These are phyloP conservation scores for Fusarium aywerte DNA, from an alignment of 2,329 filamentous ascomycete species.

Conservation along the genomic window DNA sequence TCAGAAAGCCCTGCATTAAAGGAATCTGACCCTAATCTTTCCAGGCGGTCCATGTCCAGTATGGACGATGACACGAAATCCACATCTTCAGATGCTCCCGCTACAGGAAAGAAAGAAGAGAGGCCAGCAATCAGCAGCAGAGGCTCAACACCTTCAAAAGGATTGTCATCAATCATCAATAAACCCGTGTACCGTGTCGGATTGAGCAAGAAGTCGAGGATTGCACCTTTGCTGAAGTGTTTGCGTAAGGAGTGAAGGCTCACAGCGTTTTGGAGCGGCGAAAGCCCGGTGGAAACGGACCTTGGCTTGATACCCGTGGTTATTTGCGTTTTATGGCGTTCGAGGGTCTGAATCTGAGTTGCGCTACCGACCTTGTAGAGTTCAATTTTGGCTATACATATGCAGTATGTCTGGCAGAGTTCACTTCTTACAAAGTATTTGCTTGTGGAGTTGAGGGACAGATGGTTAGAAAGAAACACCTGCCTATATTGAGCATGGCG, in stretches of 20 bases:
- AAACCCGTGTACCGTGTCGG: slow-evolving; percentile 63
- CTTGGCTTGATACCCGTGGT: not conserved
- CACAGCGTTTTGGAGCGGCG: not conserved
- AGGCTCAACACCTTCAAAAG: slow-evolving; percentile 26
- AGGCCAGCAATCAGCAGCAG: slow-evolving; percentile 3
- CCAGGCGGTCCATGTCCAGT: not conserved
- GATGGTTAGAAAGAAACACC: not conserved
- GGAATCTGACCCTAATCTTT: slow-evolving; percentile 18
- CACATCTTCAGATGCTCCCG: not conserved
- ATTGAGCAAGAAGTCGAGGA: slow-evolving; percentile 61
- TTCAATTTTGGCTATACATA: not conserved
- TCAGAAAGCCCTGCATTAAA: slow-evolving; percentile 18
- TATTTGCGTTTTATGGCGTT: slow-evolving; percentile 4
- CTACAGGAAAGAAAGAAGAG: slow-evolving; percentile 8
- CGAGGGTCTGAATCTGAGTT: not conserved
- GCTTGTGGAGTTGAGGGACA: not conserved
- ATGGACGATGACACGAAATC: slow-evolving; percentile 4
- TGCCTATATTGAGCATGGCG: slow-evolving; percentile 14
- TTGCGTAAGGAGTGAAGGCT: slow-evolving; percentile 62
- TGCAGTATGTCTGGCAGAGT: not conserved
- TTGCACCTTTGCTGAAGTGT: slow-evolving; percentile 63
- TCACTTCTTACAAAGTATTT: not conserved
- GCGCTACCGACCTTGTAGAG: not conserved
- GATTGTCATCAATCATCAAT: slow-evolving; percentile 36
- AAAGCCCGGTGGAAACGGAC: not conserved